Evolutionary conservation across 2,329 filamentous ascomycete genomes (phyloP).

Genomic region (Calonectria leucothoes): DNA sequence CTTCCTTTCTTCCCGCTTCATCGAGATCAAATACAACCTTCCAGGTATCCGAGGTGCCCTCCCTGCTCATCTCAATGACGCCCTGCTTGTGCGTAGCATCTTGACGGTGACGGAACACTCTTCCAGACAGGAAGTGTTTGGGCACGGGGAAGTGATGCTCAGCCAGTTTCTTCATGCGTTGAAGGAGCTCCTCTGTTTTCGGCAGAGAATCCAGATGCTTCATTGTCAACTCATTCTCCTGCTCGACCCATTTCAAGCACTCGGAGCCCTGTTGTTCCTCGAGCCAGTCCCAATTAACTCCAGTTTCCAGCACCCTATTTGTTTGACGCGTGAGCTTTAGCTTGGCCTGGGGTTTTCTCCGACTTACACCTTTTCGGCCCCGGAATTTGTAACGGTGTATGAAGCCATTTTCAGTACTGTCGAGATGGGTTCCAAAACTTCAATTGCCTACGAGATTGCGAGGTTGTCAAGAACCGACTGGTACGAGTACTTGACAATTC

Average conservation of each 20-base stretch:
- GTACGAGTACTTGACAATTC: not conserved
- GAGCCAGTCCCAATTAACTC: not conserved
- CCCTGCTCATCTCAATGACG: not conserved
- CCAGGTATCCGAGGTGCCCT: not conserved
- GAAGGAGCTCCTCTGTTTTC: not conserved
- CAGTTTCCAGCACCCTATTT: not conserved
- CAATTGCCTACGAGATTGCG: not conserved
- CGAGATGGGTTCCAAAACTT: not conserved
- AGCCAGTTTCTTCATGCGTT: not conserved
- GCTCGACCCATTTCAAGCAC: not conserved
- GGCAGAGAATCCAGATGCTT: not conserved
- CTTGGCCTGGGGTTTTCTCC: no score
- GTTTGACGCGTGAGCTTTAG: not conserved
- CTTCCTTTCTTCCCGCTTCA: not conserved
- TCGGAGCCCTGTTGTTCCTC: not conserved
- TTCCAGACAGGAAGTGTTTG: not conserved
- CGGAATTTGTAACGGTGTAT: not conserved
- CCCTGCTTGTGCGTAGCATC: not conserved
- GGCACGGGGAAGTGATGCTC: not conserved
- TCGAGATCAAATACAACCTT: not conserved
- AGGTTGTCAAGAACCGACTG: not conserved
- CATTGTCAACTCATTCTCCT: not conserved
- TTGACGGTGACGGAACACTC: not conserved
- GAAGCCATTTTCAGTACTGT: no score
- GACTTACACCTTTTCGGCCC: not conserved